phyloP scores from a whole-genome alignment of 2,329 filamentous ascomycete genomes.

The Xylariomycetidae sp. region DNA sequence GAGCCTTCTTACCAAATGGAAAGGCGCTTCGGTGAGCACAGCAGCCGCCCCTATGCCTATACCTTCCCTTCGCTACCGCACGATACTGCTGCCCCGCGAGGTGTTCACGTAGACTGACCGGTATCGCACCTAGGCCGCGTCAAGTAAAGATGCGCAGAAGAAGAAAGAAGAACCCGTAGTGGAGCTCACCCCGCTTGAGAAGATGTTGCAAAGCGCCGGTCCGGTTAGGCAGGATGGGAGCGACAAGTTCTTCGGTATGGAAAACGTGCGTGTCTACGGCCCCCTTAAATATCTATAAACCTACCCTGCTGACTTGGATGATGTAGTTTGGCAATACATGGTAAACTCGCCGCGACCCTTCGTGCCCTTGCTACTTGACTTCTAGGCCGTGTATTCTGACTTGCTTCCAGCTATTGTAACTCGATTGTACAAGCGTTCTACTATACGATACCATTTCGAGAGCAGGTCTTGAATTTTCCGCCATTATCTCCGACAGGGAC shows the following conservation, averaged over 20 bases:
- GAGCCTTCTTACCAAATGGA: constrained; percentile 56
- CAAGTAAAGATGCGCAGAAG: constrained; percentile 43
- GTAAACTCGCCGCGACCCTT: constrained; percentile 46
- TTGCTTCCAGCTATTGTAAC: constrained; percentile 77
- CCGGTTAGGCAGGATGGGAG: constrained; percentile 81
- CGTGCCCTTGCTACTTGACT: constrained; percentile 11
- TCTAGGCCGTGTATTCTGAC: no score
- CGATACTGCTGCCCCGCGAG: no score
- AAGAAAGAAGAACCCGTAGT: constrained; percentile 55
- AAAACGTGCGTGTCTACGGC: constrained; percentile 66
- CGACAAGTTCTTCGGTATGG: constrained; percentile 97
- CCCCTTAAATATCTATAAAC: no score
- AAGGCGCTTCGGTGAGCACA: no score
- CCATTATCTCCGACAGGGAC: constrained; percentile 64
- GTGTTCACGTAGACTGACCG: no score
- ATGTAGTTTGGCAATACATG: constrained; percentile 92
- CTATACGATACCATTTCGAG: constrained; percentile 89
- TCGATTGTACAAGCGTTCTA: constrained; percentile 97
- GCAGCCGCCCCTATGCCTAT: no score
- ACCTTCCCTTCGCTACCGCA: no score
- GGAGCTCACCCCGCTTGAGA: constrained; percentile 60
- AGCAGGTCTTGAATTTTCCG: constrained; percentile 90
- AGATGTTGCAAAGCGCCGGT: constrained; percentile 78
- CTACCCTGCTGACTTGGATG: constrained; percentile 35
- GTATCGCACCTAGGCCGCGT: constrained; percentile 34